Evolutionary conservation across 2,329 filamentous ascomycete species (phyloP), one percentile per base, ranked within the genome.

Genomic region (Elsinoe necatrix): DNA sequence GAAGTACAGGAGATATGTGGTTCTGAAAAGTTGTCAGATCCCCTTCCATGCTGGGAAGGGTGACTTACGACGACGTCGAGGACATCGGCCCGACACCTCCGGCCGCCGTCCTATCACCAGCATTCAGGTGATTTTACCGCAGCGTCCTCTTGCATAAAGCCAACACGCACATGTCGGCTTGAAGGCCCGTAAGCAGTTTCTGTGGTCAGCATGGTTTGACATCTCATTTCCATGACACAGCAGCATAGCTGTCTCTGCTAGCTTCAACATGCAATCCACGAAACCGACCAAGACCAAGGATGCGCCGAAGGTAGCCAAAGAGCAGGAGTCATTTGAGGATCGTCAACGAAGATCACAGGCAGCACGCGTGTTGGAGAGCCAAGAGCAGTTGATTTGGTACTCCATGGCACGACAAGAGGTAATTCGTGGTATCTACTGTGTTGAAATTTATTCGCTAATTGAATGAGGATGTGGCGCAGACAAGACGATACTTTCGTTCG

Each of bases 311-410:
- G 21, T 55, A 11, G 48, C 48, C 4, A 12, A 37, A 20, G 20
- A 45, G 11, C n/a, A 54, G 42, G 57, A 60, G 35, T 51, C 58
- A 14, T 57, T 48, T 31, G 52, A 57, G 23, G 58, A 60, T 25
- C 50, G 50, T 34, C 34, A 56, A 12, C 41, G 45, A 42, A 48
- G 58, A 27, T 34, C 31, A 25, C 48, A 60, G 35, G 55, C 55
- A 12, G 56, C 58, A 16, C 37, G 42, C 11, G 43, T 60, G 8
- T 37, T 60, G 4, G 55, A 54, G 29, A 58, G 27, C 27, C 42
- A 57, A 23, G 58, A 60, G 56, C 37, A 55, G 18, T 42, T 60
- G 25, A 52, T 58, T 9, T 60, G 58, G 58, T 56, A 57, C 25
- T 48, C 55, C 2, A 55, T 57, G 14, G 55, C 41, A n/a, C 27